Evolutionary conservation across 2,329 filamentous ascomycete genomes (phyloP).

Genomic region (Pseudohalonectria lignicola): DNA sequence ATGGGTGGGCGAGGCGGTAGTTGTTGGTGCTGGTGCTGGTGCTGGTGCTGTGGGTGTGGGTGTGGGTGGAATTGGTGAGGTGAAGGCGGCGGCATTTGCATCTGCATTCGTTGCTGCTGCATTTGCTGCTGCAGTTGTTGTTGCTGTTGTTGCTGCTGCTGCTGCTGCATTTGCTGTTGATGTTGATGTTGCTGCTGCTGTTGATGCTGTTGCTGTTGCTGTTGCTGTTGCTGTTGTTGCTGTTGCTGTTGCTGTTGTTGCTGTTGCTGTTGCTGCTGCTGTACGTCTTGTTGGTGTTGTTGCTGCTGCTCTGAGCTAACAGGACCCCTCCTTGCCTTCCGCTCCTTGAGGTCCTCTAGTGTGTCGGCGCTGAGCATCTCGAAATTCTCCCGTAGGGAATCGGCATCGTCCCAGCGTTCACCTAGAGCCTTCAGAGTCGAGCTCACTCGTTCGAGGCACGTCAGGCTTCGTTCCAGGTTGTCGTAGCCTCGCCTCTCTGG

Average conservation of each 20-base stretch:
- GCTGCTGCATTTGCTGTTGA: conserved; percentile 3
- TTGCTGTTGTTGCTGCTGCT: conserved; percentile 2
- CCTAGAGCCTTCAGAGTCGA: conserved; percentile 46
- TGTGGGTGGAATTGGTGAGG: conserved; percentile 13
- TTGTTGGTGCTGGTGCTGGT: too few relatives aligned
- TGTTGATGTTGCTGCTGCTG: conserved; percentile 15
- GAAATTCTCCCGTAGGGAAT: conserved; percentile 41
- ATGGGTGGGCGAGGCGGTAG: too few relatives aligned
- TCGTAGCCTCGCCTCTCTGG: conserved; percentile 26
- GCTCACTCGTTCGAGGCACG: conserved; percentile 41
- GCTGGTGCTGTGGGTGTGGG: neutral
- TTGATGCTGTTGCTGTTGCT: conserved; percentile 18
- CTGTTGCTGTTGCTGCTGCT: conserved; percentile 15
- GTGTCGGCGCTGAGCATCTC: conserved; percentile 35
- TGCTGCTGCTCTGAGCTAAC: conserved; percentile 12
- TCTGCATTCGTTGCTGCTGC: conserved; percentile 15
- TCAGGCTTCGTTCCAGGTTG: conserved; percentile 43
- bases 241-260: conserved; percentile 18
- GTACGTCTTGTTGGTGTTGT: conserved; percentile 17
- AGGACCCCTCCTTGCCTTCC: conserved; percentile 20
- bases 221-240: conserved; percentile 15
- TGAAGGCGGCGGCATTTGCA: conserved; percentile 14
- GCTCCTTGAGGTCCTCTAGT: conserved; percentile 28
- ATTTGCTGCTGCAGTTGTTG: neutral
- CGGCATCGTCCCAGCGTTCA: conserved; percentile 46